A percentile compares a stretch with the other conserved stretches of the same genome.
These are phyloP conservation scores for Yamadazyma olivae DNA, from an alignment of 805 yeast genomes.

Conservation along the genomic window DNA sequence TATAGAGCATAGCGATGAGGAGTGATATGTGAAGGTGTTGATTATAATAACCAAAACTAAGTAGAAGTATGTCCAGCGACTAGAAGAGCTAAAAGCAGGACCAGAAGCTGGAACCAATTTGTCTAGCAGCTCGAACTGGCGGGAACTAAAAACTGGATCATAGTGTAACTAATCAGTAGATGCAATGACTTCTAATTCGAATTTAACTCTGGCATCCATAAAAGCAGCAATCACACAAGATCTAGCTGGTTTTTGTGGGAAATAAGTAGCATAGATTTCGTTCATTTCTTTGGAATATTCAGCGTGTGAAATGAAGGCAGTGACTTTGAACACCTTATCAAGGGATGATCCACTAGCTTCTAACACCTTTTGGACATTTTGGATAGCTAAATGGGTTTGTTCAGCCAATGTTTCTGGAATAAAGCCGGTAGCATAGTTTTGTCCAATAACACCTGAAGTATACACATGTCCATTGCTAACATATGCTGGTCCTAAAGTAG, in stretches of 20 bases:
- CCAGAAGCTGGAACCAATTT: no score
- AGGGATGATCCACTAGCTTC: constrained; percentile 44
- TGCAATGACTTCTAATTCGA: constrained; percentile 53
- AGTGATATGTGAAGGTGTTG: no score
- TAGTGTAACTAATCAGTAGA: constrained; percentile 23
- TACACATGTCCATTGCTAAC: constrained; percentile 30
- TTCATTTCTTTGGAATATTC: constrained; percentile 42
- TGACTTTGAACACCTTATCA: constrained; percentile 47
- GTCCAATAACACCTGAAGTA: constrained; percentile 50
- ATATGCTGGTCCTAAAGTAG: constrained; percentile 28
- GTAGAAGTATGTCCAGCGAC: no score
- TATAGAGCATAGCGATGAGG: no score
- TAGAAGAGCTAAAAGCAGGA: no score
- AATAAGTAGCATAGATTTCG: constrained; percentile 42
- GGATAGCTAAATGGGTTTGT: constrained; percentile 46
- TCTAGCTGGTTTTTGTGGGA: constrained; percentile 51
- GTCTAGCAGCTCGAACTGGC: no score
- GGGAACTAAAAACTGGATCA: no score
- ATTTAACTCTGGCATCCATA: constrained; percentile 47
- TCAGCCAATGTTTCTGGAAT: constrained; percentile 40
- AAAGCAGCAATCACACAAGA: constrained; percentile 50
- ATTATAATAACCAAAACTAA: no score
- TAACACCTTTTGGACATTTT: constrained; percentile 40
- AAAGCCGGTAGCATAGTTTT: constrained; percentile 36
- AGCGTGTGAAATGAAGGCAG: constrained; percentile 45